Conservation (phyloP, 495 filamentous ascomycete genomes). For the Talaromyces thailandensis region DNA sequence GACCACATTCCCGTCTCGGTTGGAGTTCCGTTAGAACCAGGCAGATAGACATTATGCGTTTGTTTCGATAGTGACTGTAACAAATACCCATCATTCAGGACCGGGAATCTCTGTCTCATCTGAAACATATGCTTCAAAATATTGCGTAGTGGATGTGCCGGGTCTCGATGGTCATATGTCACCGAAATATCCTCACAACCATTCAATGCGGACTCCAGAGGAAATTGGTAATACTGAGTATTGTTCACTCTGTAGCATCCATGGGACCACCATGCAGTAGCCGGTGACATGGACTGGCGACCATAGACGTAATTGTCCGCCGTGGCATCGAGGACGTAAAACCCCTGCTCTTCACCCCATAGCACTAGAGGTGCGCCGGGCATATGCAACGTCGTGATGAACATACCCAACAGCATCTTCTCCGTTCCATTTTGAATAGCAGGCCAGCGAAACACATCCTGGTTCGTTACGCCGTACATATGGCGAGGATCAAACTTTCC, state of each 20-base stretch:
- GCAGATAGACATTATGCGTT: conserved; percentile 40
- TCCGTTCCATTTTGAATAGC: conserved; percentile 53
- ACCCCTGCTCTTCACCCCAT: conserved; percentile 66
- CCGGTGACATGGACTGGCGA: conserved; percentile 56
- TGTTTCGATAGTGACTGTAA: conserved; percentile 53
- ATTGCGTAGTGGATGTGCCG: conserved; percentile 56
- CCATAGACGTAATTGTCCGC: conserved; percentile 65
- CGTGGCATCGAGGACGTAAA: conserved; percentile 59
- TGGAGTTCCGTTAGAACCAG: conserved; percentile 42
- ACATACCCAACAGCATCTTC: conserved; percentile 51
- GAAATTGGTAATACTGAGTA: conserved; percentile 50
- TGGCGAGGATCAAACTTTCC: conserved; percentile 63
- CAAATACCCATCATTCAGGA: conserved; percentile 56
- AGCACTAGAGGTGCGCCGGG: conserved; percentile 58
- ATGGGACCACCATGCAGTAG: conserved; percentile 60
- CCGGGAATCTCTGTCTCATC: conserved; percentile 48
- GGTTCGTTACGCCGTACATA: conserved; percentile 62
- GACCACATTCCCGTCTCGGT: conserved; percentile 66
- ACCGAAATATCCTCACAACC: conserved; percentile 53
- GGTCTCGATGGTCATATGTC: conserved; percentile 61
- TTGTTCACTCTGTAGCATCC: conserved; percentile 54
- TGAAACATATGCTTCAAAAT: conserved; percentile 61
- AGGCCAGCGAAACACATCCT: conserved; percentile 72
- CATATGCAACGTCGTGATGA: conserved; percentile 55
- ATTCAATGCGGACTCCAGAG: conserved; percentile 41